Evolutionary conservation across 176 grass and related monocot species (phyloP).

Genomic region (Triticum turgidum): DNA sequence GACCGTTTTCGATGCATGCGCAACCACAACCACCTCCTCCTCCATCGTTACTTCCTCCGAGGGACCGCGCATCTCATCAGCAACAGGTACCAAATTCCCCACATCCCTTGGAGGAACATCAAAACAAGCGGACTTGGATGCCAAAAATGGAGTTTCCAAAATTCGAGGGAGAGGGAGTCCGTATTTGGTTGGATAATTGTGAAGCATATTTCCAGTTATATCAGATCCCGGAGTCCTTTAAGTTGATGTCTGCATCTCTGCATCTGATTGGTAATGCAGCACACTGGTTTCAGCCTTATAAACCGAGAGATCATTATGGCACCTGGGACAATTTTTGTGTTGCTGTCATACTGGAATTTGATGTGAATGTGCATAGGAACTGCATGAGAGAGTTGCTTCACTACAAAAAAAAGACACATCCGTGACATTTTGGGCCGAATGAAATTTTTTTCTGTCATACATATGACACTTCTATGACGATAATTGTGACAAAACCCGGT

Average conservation of each 20-base stretch:
- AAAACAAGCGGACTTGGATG: neutral
- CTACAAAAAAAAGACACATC: too few relatives aligned
- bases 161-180: neutral
- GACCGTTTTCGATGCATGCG: too few relatives aligned
- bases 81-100: too few relatives aligned
- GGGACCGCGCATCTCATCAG: too few relatives aligned
- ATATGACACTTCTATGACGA: too few relatives aligned
- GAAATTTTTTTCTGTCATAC: too few relatives aligned
- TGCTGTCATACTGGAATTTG: neutral
- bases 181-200: neutral
- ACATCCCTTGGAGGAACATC: too few relatives aligned
- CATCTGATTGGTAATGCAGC: neutral
- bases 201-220: neutral
- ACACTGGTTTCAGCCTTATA: neutral
- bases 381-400: too few relatives aligned
- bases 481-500: too few relatives aligned
- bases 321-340: neutral
- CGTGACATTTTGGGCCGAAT: too few relatives aligned
- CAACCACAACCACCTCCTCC: neutral
- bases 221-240: neutral
- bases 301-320: neutral
- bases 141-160: neutral
- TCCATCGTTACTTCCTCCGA: too few relatives aligned
- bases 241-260: neutral
- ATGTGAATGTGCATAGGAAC: neutral